Conservation (phyloP, 768 basidiomycete genomes). For the Macrolepiota fuliginosa region DNA sequence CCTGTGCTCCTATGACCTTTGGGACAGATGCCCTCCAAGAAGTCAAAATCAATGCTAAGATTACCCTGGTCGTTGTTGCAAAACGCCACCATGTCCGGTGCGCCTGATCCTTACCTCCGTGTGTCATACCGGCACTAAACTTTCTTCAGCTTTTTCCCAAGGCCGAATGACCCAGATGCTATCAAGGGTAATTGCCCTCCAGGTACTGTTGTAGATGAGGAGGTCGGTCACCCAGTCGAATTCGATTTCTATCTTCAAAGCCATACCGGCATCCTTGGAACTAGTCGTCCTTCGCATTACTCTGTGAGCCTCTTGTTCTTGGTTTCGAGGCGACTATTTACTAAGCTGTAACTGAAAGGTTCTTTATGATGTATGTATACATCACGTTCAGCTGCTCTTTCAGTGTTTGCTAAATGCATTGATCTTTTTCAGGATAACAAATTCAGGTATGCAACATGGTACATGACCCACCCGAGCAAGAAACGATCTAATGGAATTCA, state of each 20-base stretch:
- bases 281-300: slow-evolving; percentile 53
- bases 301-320: background rate
- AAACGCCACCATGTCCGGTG: slow-evolving; percentile 68
- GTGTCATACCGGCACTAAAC: background rate
- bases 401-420: background rate
- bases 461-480: background rate
- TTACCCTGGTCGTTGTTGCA: slow-evolving; percentile 81
- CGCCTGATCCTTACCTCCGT: background rate
- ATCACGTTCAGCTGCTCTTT: background rate
- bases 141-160: slow-evolving; percentile 12
- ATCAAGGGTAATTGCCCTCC: slow-evolving; percentile 74
- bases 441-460: slow-evolving; percentile 43
- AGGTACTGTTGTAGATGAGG: slow-evolving; percentile 74
- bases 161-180: slow-evolving; percentile 15
- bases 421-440: slow-evolving; percentile 40
- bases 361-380: slow-evolving; percentile 20
- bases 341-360: background rate
- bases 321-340: background rate
- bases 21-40: slow-evolving; percentile 61
- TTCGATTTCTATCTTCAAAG: slow-evolving; percentile 79
- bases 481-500: background rate
- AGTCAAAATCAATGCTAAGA: slow-evolving; percentile 52
- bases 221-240: slow-evolving; percentile 67
- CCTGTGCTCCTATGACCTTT: background rate
- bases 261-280: slow-evolving; percentile 76